Evolutionary conservation across 192 early-diverging fungal genomes (phyloP).

Genomic region (Coemansia sp.): DNA sequence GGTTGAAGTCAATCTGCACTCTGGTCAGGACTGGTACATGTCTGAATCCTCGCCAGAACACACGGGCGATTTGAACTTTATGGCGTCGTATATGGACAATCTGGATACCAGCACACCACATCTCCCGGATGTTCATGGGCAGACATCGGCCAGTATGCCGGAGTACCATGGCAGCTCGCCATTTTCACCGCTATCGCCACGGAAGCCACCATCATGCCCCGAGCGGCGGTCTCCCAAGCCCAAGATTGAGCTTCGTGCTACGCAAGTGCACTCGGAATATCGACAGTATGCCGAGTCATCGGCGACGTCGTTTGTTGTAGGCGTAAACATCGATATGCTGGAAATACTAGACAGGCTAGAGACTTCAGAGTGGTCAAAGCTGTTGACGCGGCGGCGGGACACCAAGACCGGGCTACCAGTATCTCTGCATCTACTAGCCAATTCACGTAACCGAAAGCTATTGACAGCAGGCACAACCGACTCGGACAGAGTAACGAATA

Average conservation of each 20-base stretch:
- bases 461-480: constrained; percentile 41
- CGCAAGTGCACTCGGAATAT: constrained; percentile 47
- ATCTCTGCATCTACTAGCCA: constrained; percentile 43
- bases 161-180: constrained; percentile 27
- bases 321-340: constrained; percentile 37
- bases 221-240: constrained; percentile 39
- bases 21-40: constrained; percentile 49
- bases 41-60: constrained; percentile 15
- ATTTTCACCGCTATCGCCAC: constrained; percentile 20
- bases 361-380: constrained; percentile 53
- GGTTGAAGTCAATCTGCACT: constrained; percentile 41
- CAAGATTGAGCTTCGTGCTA: constrained; percentile 43
- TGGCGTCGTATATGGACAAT: constrained; percentile 42
- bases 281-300: constrained; percentile 43
- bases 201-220: constrained; percentile 2
- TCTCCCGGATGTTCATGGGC: constrained; percentile 5
- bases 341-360: constrained; percentile 53
- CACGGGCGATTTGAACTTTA: constrained; percentile 20
- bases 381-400: constrained; percentile 49
- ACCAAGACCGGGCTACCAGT: constrained; percentile 44
- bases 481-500: constrained; percentile 38
- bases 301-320: constrained; percentile 32
- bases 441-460: constrained; percentile 44
- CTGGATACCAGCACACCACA: constrained; percentile 13
- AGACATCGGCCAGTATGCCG: constrained; percentile 40